phyloP scores from a whole-genome alignment of 768 basidiomycete species.

The Suillus occidentalis region DNA sequence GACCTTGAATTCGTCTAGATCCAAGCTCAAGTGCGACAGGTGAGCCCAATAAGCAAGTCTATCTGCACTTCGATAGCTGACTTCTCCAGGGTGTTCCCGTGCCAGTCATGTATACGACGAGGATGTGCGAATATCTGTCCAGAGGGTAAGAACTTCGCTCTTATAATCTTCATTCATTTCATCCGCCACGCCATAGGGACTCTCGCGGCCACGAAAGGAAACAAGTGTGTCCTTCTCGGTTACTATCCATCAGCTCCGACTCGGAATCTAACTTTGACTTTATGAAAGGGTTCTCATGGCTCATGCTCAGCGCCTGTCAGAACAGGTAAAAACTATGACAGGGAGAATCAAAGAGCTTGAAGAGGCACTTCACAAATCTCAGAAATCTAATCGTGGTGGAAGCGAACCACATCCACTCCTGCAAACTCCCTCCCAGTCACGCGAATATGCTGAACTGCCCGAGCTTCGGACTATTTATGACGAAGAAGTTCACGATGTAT shows the following conservation, averaged over 20 bases:
- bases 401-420: slow-evolving; percentile 20
- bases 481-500: slow-evolving; percentile 29
- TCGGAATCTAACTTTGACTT: slow-evolving; percentile 8
- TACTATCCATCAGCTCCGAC: not conserved
- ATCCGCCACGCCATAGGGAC: slow-evolving; percentile 35
- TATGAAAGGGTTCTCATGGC: slow-evolving; percentile 48
- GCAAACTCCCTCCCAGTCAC: slow-evolving; percentile 6
- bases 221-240: slow-evolving; percentile 41
- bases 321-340: slow-evolving; percentile 45
- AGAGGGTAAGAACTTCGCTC: slow-evolving; percentile 35
- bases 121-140: slow-evolving; percentile 55
- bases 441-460: slow-evolving; percentile 12
- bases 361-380: slow-evolving; percentile 34
- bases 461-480: slow-evolving; percentile 19
- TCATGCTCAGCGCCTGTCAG: slow-evolving; percentile 46
- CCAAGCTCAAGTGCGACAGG: slow-evolving; percentile 58
- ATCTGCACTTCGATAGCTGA: not conserved
- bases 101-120: slow-evolving; percentile 54
- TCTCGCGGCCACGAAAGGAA: slow-evolving; percentile 54
- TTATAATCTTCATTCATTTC: not conserved
- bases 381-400: slow-evolving; percentile 15
- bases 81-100: slow-evolving; percentile 46
- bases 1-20: slow-evolving; percentile 28
- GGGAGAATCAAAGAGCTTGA: slow-evolving; percentile 48
- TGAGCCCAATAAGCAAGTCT: slow-evolving; percentile 7